These are phyloP conservation scores for Chytriomyces sp. DNA, from an alignment of 192 early-diverging fungal genomes.

Conservation along the genomic window DNA sequence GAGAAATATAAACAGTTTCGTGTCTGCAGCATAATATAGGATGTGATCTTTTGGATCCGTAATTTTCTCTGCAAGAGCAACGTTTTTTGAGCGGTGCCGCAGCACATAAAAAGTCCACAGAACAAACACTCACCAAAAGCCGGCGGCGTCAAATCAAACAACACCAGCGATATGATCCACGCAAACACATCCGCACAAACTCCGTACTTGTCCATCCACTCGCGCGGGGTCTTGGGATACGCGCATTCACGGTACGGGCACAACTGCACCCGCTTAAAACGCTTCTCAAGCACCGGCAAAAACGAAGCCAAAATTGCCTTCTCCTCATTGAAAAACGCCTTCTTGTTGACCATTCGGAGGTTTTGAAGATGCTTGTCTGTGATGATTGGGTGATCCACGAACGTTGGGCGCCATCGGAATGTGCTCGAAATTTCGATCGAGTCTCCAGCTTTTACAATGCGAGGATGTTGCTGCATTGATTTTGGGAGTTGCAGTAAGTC, in stretches of 20 bases:
- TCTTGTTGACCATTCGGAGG: constrained; percentile 14
- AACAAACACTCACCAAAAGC: background rate
- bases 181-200: constrained; percentile 15
- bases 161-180: background rate
- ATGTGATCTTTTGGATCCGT: too few relatives aligned
- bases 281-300: background rate
- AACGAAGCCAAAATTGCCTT: constrained; percentile 18
- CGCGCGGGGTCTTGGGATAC: background rate
- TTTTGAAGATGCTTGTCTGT: constrained; percentile 1
- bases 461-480: background rate
- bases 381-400: constrained; percentile 22
- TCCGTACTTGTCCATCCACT: background rate
- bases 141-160: constrained; percentile 1
- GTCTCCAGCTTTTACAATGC: background rate
- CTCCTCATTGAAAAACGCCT: constrained; percentile 8
- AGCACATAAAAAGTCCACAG: background rate
- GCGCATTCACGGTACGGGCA: background rate
- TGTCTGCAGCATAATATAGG: constrained; percentile 14
- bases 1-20: constrained; percentile 22
- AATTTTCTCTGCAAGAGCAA: background rate
- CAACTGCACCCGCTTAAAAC: constrained; percentile 12
- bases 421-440: background rate
- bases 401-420: constrained; percentile 19
- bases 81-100: background rate
- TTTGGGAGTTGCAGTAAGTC: background rate